Evolutionary conservation across 441 rosid species (phyloP), one percentile per base, ranked within the genome.

Genomic region (Mallotus japonicus): DNA sequence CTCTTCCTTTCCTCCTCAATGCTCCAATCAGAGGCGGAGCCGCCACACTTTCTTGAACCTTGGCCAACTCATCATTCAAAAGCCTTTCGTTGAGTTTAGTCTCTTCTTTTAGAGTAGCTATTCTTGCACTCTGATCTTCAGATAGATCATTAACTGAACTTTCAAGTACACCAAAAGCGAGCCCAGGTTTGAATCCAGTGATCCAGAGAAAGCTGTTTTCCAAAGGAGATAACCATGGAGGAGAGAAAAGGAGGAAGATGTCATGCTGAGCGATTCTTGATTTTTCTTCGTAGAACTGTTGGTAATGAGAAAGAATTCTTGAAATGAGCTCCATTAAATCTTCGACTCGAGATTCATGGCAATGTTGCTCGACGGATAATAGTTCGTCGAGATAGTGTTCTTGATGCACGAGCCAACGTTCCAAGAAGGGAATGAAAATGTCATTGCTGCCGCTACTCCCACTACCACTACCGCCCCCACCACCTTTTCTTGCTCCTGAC

Each of bases 181-280:
- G 79, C 0, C 67, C 67, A 0, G 90, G 91, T 49, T 79, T 82
- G 82, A 87, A 87, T 5, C 90, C 86, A 13, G 82, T 76, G 53
- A 87, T 64, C 91, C 88, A 89, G 68, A 83, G 73, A 77, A 79
- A 75, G 15, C 78, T 51, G 2, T 63, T 74, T 72, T 89, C 89
- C 0, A 84, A 77, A n/a, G 82, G 44, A 20, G 85, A 65, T 70
- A 87, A 68, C 87, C 89, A 82, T 0, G 81, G 57, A 0, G 88
- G 82, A 0, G 77, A 78, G 60, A 87, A 83, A 0, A 83, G 74
- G 47, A 76, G 71, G 73, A 83, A 82, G n/a, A 82, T 40, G 60
- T 87, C 53, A 34, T 16, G 49, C 3, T 57, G 82, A 0, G 73
- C 77, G 6, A 77, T 0, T 10, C 82, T 51, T 8, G 86, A 81